These are phyloP conservation scores for Agastache rugosa DNA, from an alignment of 257 asterid genomes.

Conservation along the genomic window DNA sequence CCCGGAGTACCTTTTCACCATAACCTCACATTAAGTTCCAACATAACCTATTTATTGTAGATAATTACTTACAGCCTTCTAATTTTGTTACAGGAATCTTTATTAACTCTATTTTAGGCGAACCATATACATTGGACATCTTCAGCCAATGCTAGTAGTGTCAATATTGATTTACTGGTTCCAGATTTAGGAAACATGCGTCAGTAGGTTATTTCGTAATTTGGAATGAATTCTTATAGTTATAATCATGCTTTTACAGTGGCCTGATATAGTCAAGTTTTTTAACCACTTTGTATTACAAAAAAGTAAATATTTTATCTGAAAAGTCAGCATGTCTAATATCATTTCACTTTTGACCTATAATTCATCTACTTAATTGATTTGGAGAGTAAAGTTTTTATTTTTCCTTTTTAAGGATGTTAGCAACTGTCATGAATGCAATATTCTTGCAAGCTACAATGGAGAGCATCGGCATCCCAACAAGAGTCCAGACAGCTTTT, in stretches of 20 bases:
- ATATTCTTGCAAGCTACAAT: conserved; percentile 94
- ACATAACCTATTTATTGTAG: not conserved
- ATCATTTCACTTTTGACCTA: not conserved
- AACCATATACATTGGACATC: not conserved
- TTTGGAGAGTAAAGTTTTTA: conserved; percentile 25
- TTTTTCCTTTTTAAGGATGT: conserved; percentile 66
- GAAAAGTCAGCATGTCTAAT: conserved; percentile 1
- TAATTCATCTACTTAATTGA: conserved; percentile 13
- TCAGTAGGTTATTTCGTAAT: not conserved
- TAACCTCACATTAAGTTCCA: not conserved
- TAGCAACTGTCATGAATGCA: conserved; percentile 99
- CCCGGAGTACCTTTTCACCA: not conserved
- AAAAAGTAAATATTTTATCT: not conserved
- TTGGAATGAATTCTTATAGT: not conserved
- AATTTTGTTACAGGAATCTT: not conserved
- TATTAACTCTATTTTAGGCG: not conserved
- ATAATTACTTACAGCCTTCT: conserved; percentile 5
- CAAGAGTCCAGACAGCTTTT: conserved; percentile 98
- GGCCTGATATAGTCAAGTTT: not conserved
- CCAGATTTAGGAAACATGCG: not conserved
- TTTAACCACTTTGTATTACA: not conserved
- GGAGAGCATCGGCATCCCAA: conserved; percentile 98
- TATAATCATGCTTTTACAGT: not conserved
- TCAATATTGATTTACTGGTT: not conserved
- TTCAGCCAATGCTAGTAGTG: not conserved